Base-by-base conservation (phyloP, 2,329 filamentous ascomycete species). In the Aspergillus sojae region DNA sequence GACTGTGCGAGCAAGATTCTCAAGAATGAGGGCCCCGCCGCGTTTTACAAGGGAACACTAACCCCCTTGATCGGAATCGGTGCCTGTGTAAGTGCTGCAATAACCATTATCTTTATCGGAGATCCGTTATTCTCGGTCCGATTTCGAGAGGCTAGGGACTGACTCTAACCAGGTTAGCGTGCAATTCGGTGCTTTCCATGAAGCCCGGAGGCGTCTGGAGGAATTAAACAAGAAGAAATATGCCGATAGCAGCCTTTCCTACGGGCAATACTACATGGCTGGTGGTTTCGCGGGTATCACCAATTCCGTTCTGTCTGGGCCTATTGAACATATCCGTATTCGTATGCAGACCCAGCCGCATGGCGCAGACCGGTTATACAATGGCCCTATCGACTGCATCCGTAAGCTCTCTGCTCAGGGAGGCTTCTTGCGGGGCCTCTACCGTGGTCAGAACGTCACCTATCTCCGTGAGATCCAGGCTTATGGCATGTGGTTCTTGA, bases 1-100 rank as follows among this genome's bases (percentile, higher is more conserved):
- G 85, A 92, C 72, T 92, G 92, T 69, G 95, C 94, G 9, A 85
- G 86, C 58, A 88, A 90, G 67, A 98, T 99, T 81, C 92, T 92
- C 80, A 89, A 88, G 73, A 90, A 92, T 74, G 95, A 99, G 79
- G 95, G 95, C 1, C 85, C 93, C 2, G 81, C 91, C 14, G 95
- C 95, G 62, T 99, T 99, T 84, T 99, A 99, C 88, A 99, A 99
- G 81, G 95, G 95, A 73, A 98, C 95, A 0, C 84, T 99, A 62
- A 98, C 95, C 5, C 95, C 95, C 0, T 85, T 99, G 61, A 87
- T 99, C 62, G 95, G 95, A 70, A 98, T 99, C 75, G 95, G 95
- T 71, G 95, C 95, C 70, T 99, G 95, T 78, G 94, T 95, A 76
- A 75, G 81, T 75, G 39, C n/a, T 50, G 43, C 30, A 34, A 36